Conservation (phyloP, 306 rosid species). For the Begonia peltatifolia region DNA sequence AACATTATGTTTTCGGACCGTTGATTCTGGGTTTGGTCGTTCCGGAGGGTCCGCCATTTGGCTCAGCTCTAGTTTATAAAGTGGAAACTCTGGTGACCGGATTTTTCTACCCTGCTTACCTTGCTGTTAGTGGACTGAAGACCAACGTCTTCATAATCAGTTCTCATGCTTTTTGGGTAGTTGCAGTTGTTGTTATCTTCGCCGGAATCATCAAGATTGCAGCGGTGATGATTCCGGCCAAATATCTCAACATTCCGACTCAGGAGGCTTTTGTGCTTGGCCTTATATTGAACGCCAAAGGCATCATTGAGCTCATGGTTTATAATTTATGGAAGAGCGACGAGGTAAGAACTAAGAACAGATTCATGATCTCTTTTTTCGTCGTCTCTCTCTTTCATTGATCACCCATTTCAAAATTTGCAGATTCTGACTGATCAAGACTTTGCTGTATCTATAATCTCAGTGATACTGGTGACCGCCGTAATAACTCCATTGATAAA, state of each 20-base stretch:
- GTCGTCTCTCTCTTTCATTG: no score
- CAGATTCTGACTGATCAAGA: constrained; percentile 43
- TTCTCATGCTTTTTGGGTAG: constrained; percentile 5
- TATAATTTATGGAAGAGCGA: constrained; percentile 29
- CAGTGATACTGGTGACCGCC: constrained; percentile 32
- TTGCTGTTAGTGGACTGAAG: constrained; percentile 40
- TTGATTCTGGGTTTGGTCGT: constrained; percentile 33
- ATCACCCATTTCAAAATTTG: constrained; percentile 5
- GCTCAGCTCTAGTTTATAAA: constrained; percentile 28
- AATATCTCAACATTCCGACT: constrained; percentile 11
- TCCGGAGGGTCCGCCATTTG: constrained; percentile 59
- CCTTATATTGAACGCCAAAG: constrained; percentile 49
- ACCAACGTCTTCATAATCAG: constrained; percentile 28
- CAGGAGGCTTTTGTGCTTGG: constrained; percentile 38
- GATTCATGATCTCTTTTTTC: no score
- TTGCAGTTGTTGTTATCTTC: constrained; percentile 11
- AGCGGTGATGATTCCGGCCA: constrained; percentile 37
- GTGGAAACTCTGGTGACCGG: constrained; percentile 21
- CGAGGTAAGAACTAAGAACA: constrained; percentile 16
- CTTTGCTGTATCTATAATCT: constrained; percentile 33
- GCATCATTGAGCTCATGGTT: constrained; percentile 32
- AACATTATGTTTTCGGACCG: constrained; percentile 45
- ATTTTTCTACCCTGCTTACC: constrained; percentile 39
- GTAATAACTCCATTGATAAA: constrained; percentile 37
- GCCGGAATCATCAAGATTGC: constrained; percentile 24